Percentiles rank a stretch among this genome's conserved stretches.
Evolutionary conservation across 2,329 filamentous ascomycete genomes (phyloP).

Genomic region (Colletotrichum sansevieriae): DNA sequence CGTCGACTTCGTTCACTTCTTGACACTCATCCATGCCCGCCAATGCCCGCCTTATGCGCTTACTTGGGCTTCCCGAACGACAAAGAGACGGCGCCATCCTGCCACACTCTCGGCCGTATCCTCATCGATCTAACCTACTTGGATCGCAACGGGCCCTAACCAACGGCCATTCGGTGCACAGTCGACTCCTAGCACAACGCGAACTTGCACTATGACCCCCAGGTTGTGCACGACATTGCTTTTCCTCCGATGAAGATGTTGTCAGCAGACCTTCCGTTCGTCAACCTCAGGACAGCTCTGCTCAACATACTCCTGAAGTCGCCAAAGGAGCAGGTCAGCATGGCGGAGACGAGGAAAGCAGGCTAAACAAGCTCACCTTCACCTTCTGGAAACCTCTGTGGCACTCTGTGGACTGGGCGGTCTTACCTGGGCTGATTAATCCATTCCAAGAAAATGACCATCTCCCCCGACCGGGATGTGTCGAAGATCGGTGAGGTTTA

Average conservation of each 20-base stretch:
- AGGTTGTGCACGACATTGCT: conserved; percentile 16
- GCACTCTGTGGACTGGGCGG: background rate
- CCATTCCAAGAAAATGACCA: conserved; percentile 1
- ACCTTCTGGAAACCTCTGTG: background rate
- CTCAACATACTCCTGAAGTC: background rate
- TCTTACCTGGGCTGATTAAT: conserved; percentile 3
- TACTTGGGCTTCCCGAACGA: conserved; percentile 36
- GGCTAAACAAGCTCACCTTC: background rate
- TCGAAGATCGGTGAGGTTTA: background rate
- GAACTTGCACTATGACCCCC: conserved; percentile 6
- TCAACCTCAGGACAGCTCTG: conserved; percentile 4
- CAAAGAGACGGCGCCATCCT: conserved; percentile 41
- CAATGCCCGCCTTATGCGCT: conserved; percentile 26
- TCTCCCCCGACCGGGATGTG: background rate
- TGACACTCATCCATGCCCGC: conserved; percentile 21
- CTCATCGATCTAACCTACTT: conserved; percentile 26
- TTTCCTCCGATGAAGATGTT: conserved; percentile 30
- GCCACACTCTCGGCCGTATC: conserved; percentile 39
- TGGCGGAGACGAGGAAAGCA: no score
- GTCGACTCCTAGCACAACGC: conserved; percentile 20
- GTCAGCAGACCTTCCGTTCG: background rate
- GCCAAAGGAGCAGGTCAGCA: background rate
- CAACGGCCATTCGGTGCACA: conserved; percentile 35
- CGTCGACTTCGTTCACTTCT: conserved; percentile 24
- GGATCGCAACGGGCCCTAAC: conserved; percentile 32